phyloP scores from a whole-genome alignment of 169 alveolate species.

The Plasmodium blacklocki region DNA sequence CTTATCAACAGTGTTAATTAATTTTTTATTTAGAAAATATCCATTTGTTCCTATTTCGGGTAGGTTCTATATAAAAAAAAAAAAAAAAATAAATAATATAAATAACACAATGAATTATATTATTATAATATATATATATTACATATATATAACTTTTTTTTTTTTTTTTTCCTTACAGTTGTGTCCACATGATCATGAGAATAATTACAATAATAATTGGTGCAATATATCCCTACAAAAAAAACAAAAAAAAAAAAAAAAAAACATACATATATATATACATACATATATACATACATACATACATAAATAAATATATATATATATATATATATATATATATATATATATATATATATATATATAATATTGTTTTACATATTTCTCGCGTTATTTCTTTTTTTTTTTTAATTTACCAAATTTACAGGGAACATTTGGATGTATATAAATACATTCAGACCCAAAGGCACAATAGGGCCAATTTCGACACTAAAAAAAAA shows the following conservation, averaged over 20 bases:
- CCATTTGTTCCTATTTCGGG: conserved; percentile 72
- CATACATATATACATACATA: not conserved
- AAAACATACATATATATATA: not conserved
- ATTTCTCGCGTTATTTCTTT: not conserved
- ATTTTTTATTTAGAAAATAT: conserved; percentile 40
- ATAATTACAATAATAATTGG: too few species aligned
- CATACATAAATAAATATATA: not conserved
- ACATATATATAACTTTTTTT: too few species aligned
- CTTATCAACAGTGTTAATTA: conserved; percentile 26
- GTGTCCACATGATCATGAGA: too few species aligned
- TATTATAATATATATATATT: too few species aligned
- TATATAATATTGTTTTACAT: not conserved
- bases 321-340: not conserved
- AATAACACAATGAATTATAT: not conserved
- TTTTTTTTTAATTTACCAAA: conserved; percentile 73
- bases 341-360: not conserved
- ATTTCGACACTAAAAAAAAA: conserved; percentile 77
- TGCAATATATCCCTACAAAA: too few species aligned
- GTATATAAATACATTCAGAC: conserved; percentile 81
- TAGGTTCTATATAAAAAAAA: not conserved
- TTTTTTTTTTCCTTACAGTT: too few species aligned
- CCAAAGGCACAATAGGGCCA: conserved; percentile 87
- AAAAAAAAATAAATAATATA: not conserved
- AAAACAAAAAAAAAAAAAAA: too few species aligned
- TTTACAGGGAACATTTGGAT: conserved; percentile 83